phyloP scores from a whole-genome alignment of 352 stramenopile species.

The Phytophthora gonapodyides region DNA sequence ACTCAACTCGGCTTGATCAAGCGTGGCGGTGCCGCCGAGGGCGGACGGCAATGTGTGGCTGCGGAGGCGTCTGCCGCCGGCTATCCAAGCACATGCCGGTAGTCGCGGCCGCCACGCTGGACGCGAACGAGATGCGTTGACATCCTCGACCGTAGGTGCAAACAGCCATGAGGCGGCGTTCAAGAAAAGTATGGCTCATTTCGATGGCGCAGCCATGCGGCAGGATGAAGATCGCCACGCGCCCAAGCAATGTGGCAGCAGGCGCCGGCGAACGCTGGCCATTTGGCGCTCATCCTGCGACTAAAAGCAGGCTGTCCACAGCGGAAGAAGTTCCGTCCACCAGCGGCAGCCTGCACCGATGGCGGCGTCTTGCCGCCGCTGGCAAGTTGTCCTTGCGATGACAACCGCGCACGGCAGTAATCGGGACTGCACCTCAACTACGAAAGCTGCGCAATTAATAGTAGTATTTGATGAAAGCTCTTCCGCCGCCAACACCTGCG shows the following conservation, averaged over 20 bases:
- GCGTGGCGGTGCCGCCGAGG: conserved; percentile 16
- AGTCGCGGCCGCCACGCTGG: conserved; percentile 17
- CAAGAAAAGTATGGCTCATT: conserved; percentile 9
- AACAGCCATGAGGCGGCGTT: not conserved
- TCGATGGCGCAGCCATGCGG: conserved; percentile 11
- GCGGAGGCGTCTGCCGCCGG: not conserved
- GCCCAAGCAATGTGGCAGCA: conserved; percentile 6
- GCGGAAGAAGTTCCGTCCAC: not conserved
- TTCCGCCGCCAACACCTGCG: too few relatives aligned
- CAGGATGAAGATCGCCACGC: not conserved
- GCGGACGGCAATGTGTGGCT: conserved; percentile 12
- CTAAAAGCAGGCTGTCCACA: conserved; percentile 30
- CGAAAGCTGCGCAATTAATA: too few relatives aligned
- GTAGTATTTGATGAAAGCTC: too few relatives aligned
- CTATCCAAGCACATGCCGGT: conserved; percentile 19
- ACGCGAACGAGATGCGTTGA: conserved; percentile 23
- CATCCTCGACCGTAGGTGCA: conserved; percentile 1
- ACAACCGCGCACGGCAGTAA: too few relatives aligned
- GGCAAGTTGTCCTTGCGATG: too few relatives aligned
- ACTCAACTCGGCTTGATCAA: conserved; percentile 6
- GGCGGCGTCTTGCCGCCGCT: too few relatives aligned
- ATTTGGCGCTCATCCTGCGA: conserved; percentile 4
- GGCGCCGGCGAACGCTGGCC: not conserved
- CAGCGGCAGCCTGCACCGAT: too few relatives aligned
- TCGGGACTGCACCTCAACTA: too few relatives aligned